These are phyloP conservation scores for Arthrobotrys entomopaga DNA, from an alignment of 2,329 filamentous ascomycete genomes.

Conservation along the genomic window DNA sequence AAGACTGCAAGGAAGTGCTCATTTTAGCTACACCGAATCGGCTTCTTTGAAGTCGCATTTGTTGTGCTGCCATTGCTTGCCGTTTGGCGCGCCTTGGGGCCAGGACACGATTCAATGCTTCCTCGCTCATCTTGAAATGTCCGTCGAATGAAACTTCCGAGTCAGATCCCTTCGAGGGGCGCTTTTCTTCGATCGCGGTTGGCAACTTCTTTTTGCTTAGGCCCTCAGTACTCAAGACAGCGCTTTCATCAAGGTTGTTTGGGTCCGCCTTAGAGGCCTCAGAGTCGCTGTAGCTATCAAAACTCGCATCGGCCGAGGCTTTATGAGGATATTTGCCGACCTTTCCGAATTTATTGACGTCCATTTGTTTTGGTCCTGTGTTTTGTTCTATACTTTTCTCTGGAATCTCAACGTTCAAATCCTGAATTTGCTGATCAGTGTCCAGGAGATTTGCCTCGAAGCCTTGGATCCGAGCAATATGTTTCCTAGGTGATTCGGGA, in stretches of 20 bases:
- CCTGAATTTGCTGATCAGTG: neutral
- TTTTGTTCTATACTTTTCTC: neutral
- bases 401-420: neutral
- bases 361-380: neutral
- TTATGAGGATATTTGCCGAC: neutral
- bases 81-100: neutral
- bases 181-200: neutral
- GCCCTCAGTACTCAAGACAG: neutral
- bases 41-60: neutral
- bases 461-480: neutral
- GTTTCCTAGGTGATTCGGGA: neutral
- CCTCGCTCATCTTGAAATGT: constrained; percentile 23
- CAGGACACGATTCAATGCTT: constrained; percentile 1
- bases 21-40: neutral
- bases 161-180: neutral
- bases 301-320: neutral
- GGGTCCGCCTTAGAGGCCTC: neutral
- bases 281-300: no score
- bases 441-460: neutral
- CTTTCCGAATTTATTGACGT: neutral
- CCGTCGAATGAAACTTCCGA: neutral
- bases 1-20: neutral
- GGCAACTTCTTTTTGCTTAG: no score
- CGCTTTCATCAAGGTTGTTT: neutral
- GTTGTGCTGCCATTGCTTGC: neutral